phyloP scores from a whole-genome alignment of 768 basidiomycete genomes.

The Jaapia argillacea region DNA sequence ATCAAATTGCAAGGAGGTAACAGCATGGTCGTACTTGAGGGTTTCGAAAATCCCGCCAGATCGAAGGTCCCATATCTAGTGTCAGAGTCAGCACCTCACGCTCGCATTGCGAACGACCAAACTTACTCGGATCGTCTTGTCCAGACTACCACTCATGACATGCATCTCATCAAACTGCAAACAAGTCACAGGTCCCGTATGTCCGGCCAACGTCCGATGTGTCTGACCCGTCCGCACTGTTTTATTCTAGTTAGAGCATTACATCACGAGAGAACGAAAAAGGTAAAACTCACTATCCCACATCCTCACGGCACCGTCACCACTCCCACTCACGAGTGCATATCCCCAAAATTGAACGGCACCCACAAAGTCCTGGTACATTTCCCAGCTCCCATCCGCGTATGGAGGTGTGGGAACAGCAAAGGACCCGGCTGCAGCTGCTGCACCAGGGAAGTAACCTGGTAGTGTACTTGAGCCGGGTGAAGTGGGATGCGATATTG shows the following conservation, averaged over 20 bases:
- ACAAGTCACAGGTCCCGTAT: conserved; percentile 88
- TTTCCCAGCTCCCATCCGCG: conserved; percentile 86
- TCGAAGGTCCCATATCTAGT: conserved; percentile 92
- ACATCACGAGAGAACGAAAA: neutral
- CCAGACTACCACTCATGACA: conserved; percentile 86
- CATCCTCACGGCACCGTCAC: conserved; percentile 96
- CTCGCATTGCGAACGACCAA: neutral
- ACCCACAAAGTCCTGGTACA: conserved; percentile 96
- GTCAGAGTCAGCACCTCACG: conserved; percentile 1
- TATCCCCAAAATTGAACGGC: conserved; percentile 99
- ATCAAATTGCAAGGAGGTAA: conserved; percentile 92
- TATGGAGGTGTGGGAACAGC: conserved; percentile 80
- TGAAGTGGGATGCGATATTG: conserved; percentile 80
- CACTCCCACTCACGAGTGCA: conserved; percentile 92
- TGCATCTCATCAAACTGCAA: conserved; percentile 95
- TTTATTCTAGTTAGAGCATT: conserved; percentile 5
- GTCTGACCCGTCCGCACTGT: conserved; percentile 96
- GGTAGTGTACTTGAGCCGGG: conserved; percentile 27
- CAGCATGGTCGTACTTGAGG: conserved; percentile 81
- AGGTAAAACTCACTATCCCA: conserved; percentile 83
- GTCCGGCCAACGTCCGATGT: conserved; percentile 86
- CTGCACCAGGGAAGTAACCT: conserved; percentile 35
- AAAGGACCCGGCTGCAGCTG: conserved; percentile 55
- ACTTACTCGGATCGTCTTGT: conserved; percentile 83
- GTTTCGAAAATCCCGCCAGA: conserved; percentile 84